Base-by-base conservation (phyloP, 352 stramenopile species). In the Pythium monospermum region DNA sequence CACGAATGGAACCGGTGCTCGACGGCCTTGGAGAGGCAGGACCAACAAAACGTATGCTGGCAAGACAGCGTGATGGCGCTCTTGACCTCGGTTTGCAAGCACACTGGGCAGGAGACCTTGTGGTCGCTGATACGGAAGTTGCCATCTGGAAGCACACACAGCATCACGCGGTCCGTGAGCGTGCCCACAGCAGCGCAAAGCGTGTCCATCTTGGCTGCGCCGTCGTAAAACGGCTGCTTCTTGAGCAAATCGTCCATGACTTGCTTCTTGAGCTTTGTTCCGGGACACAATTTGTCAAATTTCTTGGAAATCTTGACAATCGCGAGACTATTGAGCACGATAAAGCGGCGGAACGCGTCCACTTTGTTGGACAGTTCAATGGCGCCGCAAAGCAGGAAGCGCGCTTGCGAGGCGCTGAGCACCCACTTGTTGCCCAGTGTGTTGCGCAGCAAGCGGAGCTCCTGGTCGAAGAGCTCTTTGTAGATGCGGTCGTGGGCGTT, bases 291-390 rank as follows among this genome's bases (percentile, higher is more conserved):
- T 45, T 91, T 91, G 64, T 86, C 80, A 40, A 87, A 86, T 56
- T 91, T 91, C 62, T 91, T 91, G 53, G 73, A 64, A 57, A 88
- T 88, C 54, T 91, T 91, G 48, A 89, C 76, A 23, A 91, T 68
- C 27, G 80, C 80, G 26, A 91, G 63, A 28, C 69, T 83, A 55
- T 91, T 91, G 49, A 91, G 69, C 41, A 91, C 63, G 42, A 89
- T 74, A 53, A 83, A 91, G 49, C 80, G 73, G 18, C 80, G 77
- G 40, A 91, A 85, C 8, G 77, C 73, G 41, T 91, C 80, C 41
- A 91, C 65, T 21, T 73, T 58, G 33, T 77, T 54, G 21, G 75
- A 86, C 25, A 88, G 58, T 40, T 87, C 69, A 28, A 91, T 64
- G 5, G 66, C 75, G 6, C 78, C 73, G 23, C 84, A 48, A 12